Base-by-base conservation (phyloP, 257 asterid genomes). In the Lycium barbarum region DNA sequence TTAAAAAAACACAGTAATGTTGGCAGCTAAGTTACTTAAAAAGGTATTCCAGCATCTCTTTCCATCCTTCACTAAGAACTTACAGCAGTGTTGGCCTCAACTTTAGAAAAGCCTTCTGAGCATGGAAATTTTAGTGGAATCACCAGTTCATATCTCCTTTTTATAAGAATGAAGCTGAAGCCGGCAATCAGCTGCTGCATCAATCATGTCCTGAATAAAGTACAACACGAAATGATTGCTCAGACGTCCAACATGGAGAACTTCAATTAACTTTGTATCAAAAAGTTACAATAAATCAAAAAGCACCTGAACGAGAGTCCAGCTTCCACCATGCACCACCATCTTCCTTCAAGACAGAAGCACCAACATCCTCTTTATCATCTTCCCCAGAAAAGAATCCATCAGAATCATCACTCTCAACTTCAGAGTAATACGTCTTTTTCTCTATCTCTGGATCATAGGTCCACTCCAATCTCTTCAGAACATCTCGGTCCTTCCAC, bases 401-500 rank as follows among this genome's bases (percentile, higher is more conserved):
- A 7, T 87, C 94, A 47, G 83, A 38, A 88, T 92, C 95, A 8
- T 90, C 91, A n/a, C 90, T 89, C 84, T 83, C 92, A 55, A 85
- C 82, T 83, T 90, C 97, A 15, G 89, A 73, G 79, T 36, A 38
- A 85, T 79, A 84, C 15, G 26, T 5, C 43, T 86, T 85, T 76
- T 83, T 90, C 81, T 92, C 95, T 15, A 62, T 88, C 83, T 88
- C 92, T 0, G 97, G 97, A 86, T 93, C 93, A 87, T 91, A 93
- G 1, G 84, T 88, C 99, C 99, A 95, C 84, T 95, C 99, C 88
- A 96, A 85, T 84, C 88, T 89, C 80, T 86, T 90, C 92, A 96
- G 74, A 82, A 92, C 86, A 84, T 85, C 94, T 20, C 88, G 93
- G 82, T 96, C 98, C 89, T 91, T 95, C 99, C 98, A 96, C 53